phyloP scores from a whole-genome alignment of 129 eudicot species.

The Dittrichia graveolens region DNA sequence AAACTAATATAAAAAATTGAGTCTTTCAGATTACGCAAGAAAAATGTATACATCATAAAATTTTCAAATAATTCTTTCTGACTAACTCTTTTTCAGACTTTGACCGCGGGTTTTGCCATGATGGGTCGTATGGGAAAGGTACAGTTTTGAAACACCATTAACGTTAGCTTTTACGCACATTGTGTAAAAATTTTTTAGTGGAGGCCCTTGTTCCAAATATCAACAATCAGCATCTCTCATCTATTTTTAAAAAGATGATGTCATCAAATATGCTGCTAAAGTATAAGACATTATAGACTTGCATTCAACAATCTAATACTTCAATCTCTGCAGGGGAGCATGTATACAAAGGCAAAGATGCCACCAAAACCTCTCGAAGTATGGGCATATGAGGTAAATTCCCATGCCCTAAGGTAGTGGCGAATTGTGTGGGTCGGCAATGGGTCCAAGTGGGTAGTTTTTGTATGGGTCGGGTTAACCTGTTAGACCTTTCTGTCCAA shows the following conservation, averaged over 20 bases:
- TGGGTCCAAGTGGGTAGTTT: not conserved
- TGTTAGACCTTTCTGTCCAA: not conserved
- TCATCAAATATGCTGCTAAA: not conserved
- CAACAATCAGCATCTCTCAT: not conserved
- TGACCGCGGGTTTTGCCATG: conserved; percentile 96
- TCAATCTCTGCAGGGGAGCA: conserved; percentile 55
- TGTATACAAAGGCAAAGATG: conserved; percentile 74
- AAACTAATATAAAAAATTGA: not conserved
- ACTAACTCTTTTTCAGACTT: conserved; percentile 58
- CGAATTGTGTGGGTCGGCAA: too few relatives aligned
- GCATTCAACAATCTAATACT: conserved; percentile 13
- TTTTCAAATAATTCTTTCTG: conserved; percentile 2
- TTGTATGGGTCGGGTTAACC: not conserved
- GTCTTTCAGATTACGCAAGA: conserved; percentile 18
- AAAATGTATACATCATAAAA: not conserved
- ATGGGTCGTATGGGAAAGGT: conserved; percentile 98
- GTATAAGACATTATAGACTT: too few relatives aligned
- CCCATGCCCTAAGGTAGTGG: not conserved
- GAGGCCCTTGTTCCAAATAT: not conserved
- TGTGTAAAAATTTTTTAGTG: not conserved
- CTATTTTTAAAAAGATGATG: not conserved
- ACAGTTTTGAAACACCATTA: conserved; percentile 24
- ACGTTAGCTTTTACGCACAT: not conserved
- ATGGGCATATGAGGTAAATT: conserved; percentile 89
- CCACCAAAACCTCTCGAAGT: conserved; percentile 96